Base-by-base conservation (phyloP, 208 protist species). In the Leishmania amazonensis region DNA sequence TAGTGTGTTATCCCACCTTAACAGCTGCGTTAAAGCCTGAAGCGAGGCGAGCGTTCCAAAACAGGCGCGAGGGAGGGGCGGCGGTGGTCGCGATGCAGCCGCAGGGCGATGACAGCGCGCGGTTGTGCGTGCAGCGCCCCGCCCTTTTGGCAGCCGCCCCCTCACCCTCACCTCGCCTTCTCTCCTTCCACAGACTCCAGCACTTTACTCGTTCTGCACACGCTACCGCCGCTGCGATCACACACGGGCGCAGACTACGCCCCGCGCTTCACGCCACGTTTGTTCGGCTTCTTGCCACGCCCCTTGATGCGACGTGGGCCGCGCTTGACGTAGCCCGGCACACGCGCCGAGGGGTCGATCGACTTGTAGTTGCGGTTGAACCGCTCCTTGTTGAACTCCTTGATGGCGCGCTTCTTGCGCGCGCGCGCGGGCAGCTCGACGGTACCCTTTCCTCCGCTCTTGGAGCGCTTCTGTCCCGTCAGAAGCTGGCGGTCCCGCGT, bases 361-460 rank as follows among this genome's bases (percentile, higher is more conserved):
- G 87, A 85, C 85, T 96, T 96, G 85, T 96, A 94, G 87, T 97
- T 97, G 47, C 90, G 88, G 83, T 97, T 95, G 80, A 91, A 95
- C 68, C 93, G 89, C 40, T 76, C 78, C 73, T 89, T 85, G 76
- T 97, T 97, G 83, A 96, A 93, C 68, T 74, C 86, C 87, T 96
- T 94, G 49, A 87, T 79, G 28, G 81, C 71, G 2, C 85, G 78
- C 81, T 89, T 90, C 89, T 96, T 96, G 21, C 89, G 88, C 15
- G 92, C 91, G 3, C 91, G 88, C 47, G 89, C 78, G 7, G 93
- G 88, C 65, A 94, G 72, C 73, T 96, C 90, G 57, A 83, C 78
- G 76, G 57, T 64, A 17, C 60, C 49, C 79, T 87, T 86, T 1
- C 51, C 57, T 57, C 70, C 72, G n/a, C 81, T 75, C 83, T 83